These are phyloP conservation scores for Cladosporium phlei DNA, from an alignment of 2,329 filamentous ascomycete genomes.

Conservation along the genomic window DNA sequence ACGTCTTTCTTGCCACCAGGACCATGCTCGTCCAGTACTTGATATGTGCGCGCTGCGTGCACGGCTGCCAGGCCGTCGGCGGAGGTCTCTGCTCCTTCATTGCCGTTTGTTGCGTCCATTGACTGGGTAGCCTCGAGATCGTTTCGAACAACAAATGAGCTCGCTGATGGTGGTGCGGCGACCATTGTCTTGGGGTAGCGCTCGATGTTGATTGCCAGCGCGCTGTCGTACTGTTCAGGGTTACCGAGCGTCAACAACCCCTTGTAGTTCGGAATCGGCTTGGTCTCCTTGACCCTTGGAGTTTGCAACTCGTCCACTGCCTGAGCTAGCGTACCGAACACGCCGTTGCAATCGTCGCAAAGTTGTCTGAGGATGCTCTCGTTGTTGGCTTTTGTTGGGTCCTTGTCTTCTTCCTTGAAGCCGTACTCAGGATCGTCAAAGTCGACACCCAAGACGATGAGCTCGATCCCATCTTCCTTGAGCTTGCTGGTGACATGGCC, in stretches of 20 bases:
- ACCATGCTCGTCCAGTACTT: slow-evolving; percentile 67
- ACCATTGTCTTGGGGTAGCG: slow-evolving; percentile 83
- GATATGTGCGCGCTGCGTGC: slow-evolving; percentile 74
- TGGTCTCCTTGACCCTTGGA: slow-evolving; percentile 70
- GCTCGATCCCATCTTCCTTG: slow-evolving; percentile 68
- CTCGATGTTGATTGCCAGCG: slow-evolving; percentile 79
- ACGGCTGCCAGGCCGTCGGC: slow-evolving; percentile 60
- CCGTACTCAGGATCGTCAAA: slow-evolving; percentile 90
- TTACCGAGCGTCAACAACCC: slow-evolving; percentile 56
- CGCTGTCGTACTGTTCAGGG: slow-evolving; percentile 38
- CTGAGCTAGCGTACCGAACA: slow-evolving; percentile 79
- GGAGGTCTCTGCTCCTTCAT: slow-evolving; percentile 20
- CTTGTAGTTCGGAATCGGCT: slow-evolving; percentile 72
- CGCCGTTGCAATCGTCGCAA: slow-evolving; percentile 58
- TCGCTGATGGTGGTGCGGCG: slow-evolving; percentile 69
- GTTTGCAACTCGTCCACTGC: slow-evolving; percentile 74
- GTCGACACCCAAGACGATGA: slow-evolving; percentile 80
- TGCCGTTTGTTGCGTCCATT: slow-evolving; percentile 31
- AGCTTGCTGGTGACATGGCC: slow-evolving; percentile 68
- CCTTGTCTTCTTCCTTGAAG: slow-evolving; percentile 86
- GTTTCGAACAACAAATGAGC: slow-evolving; percentile 61
- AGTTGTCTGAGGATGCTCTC: slow-evolving; percentile 64
- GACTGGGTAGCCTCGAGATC: slow-evolving; percentile 52
- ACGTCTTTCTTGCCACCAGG: slow-evolving; percentile 79
- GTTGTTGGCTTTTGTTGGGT: slow-evolving; percentile 64